phyloP scores from a whole-genome alignment of 2,329 filamentous ascomycete species.

The Coniochaeta pulveracea region DNA sequence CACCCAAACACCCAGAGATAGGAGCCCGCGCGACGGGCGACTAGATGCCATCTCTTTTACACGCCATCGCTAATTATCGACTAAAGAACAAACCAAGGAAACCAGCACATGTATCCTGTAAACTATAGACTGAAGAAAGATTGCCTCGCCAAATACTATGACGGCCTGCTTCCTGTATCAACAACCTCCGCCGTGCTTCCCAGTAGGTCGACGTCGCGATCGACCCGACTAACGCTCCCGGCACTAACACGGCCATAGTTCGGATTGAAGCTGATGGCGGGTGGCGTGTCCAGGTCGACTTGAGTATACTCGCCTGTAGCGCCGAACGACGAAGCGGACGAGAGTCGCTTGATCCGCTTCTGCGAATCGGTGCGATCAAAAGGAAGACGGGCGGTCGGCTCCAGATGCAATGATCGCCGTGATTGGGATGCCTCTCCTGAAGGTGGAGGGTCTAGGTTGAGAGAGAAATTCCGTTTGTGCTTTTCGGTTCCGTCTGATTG shows the following conservation, averaged over 20 bases:
- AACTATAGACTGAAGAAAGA: neutral
- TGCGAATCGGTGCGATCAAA: conserved; percentile 46
- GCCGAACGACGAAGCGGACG: conserved; percentile 30
- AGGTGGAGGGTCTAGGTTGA: conserved; percentile 14
- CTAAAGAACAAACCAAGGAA: too few species aligned
- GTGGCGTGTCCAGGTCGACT: conserved; percentile 22
- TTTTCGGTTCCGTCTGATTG: conserved; percentile 25
- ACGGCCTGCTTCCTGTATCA: conserved; percentile 24
- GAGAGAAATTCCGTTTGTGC: conserved; percentile 22
- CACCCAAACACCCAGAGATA: too few species aligned
- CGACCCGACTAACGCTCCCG: conserved; percentile 43
- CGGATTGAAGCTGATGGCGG: conserved; percentile 34
- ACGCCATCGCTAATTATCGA: too few species aligned
- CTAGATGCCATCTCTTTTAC: too few species aligned
- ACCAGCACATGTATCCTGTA: neutral
- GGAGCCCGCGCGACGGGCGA: too few species aligned
- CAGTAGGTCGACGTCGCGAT: conserved; percentile 36
- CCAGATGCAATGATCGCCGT: conserved; percentile 15
- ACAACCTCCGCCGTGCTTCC: conserved; percentile 47
- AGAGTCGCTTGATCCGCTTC: conserved; percentile 30
- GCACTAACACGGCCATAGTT: conserved; percentile 47
- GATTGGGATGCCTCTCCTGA: conserved; percentile 7
- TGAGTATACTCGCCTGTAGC: conserved; percentile 34
- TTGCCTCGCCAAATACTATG: neutral
- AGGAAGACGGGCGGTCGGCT: conserved; percentile 33